Evolutionary conservation across 2,329 filamentous ascomycete species (phyloP).

Genomic region (Exophiala viscosa): DNA sequence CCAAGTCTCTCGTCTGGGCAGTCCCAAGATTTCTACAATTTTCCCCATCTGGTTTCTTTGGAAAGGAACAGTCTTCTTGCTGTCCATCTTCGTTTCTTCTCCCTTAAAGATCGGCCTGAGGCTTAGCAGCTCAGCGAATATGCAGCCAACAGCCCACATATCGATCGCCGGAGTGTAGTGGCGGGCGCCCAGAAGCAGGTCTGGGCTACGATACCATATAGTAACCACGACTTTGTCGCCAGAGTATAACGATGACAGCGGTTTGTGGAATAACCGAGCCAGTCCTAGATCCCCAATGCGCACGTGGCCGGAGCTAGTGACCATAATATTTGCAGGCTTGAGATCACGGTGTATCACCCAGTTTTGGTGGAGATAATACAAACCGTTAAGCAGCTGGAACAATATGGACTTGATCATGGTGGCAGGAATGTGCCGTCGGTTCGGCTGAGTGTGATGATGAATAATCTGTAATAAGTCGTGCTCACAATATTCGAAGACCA

Average conservation of each 20-base stretch:
- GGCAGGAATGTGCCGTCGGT: constrained; percentile 82
- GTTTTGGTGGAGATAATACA: constrained; percentile 90
- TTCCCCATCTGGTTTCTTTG: constrained; percentile 99
- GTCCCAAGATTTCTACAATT: constrained; percentile 92
- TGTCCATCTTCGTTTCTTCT: constrained; percentile 98
- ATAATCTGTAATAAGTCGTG: constrained; percentile 97
- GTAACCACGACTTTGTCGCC: constrained; percentile 98
- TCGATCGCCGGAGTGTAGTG: constrained; percentile 98
- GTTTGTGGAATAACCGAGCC: constrained; percentile 89
- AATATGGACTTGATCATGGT: constrained; percentile 88
- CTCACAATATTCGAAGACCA: constrained; percentile 98
- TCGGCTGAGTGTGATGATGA: constrained; percentile 89
- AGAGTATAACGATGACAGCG: constrained; percentile 81
- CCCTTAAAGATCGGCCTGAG: constrained; percentile 96
- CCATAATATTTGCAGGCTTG: constrained; percentile 98
- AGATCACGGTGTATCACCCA: constrained; percentile 97
- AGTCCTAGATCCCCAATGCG: constrained; percentile 94
- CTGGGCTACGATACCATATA: constrained; percentile 97
- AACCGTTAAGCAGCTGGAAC: constrained; percentile 91
- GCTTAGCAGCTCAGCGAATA: constrained; percentile 89
- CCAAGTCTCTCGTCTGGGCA: constrained; percentile 87
- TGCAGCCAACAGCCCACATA: constrained; percentile 96
- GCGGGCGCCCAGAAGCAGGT: constrained; percentile 84
- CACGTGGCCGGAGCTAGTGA: constrained; percentile 82
- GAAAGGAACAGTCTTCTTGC: constrained; percentile 94